These are phyloP conservation scores for Zizania latifolia DNA, from an alignment of 176 grass and related monocot species.

Conservation along the genomic window DNA sequence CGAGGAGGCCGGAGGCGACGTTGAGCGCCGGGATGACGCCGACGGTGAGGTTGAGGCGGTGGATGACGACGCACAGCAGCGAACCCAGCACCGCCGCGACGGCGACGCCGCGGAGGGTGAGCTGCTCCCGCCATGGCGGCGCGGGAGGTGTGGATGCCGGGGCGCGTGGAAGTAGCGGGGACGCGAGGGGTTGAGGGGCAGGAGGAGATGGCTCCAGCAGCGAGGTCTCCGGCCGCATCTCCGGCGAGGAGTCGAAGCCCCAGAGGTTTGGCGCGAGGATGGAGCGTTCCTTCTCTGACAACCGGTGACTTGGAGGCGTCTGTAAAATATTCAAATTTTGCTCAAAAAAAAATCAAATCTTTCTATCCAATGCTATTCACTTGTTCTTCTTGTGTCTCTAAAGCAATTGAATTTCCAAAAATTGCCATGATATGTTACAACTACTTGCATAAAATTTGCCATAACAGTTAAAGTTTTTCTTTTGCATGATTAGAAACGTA, in stretches of 20 bases:
- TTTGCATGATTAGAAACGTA: too few species aligned
- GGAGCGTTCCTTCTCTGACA: too few species aligned
- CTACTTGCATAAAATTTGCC: too few species aligned
- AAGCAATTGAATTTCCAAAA: too few species aligned
- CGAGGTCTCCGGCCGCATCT: not conserved
- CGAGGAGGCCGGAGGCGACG: conserved; percentile 43
- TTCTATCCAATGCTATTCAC: too few species aligned
- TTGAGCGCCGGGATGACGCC: conserved; percentile 45
- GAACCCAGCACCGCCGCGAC: conserved; percentile 32
- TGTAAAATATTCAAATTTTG: too few species aligned
- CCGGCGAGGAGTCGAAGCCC: not conserved
- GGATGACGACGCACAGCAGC: conserved; percentile 43
- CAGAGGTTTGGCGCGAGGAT: too few species aligned
- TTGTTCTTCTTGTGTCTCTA: too few species aligned
- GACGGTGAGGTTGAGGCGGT: conserved; percentile 52
- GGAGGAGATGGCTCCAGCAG: not conserved
- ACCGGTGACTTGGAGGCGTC: too few species aligned
- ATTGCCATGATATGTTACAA: too few species aligned
- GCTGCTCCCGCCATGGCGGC: conserved; percentile 37
- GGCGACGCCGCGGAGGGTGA: conserved; percentile 35
- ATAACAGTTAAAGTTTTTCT: too few species aligned
- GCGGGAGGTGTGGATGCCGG: not conserved
- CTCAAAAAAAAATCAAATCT: too few species aligned
- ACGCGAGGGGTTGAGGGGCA: not conserved
- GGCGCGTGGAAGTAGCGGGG: not conserved